Conservation (phyloP, 1,139 yeast species). For the Nakaseomyces nivariensis region DNA sequence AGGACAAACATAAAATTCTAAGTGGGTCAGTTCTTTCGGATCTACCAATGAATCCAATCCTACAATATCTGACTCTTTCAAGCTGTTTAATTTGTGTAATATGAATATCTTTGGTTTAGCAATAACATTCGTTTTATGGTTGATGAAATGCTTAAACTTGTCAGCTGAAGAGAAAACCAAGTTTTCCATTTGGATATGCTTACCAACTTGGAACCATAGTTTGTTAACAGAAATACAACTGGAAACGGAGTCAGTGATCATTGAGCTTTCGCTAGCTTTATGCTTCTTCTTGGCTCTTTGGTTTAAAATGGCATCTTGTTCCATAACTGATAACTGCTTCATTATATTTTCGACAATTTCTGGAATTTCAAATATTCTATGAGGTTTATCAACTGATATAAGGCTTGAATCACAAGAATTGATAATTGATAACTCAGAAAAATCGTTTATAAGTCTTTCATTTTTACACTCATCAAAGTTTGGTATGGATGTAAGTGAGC, state of each 20-base stretch:
- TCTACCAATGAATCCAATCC: slow-evolving; percentile 31
- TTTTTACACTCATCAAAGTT: background rate
- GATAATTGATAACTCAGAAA: slow-evolving; percentile 8
- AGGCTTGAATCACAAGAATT: slow-evolving; percentile 6
- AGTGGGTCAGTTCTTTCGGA: slow-evolving; percentile 46
- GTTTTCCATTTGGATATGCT: slow-evolving; percentile 44
- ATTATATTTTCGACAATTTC: slow-evolving; percentile 62
- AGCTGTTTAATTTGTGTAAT: slow-evolving; percentile 39
- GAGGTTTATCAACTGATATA: slow-evolving; percentile 13
- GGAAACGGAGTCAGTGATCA: slow-evolving; percentile 28
- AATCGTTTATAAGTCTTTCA: slow-evolving; percentile 5
- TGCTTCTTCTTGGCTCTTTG: background rate
- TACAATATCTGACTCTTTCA: slow-evolving; percentile 38
- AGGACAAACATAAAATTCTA: slow-evolving; percentile 83
- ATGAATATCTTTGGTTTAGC: slow-evolving; percentile 36
- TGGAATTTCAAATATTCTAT: slow-evolving; percentile 59
- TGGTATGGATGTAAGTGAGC: background rate
- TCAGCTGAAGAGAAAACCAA: slow-evolving; percentile 44
- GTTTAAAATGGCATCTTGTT: slow-evolving; percentile 36
- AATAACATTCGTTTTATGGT: slow-evolving; percentile 4
- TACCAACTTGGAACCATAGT: slow-evolving; percentile 51
- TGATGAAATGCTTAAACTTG: slow-evolving; percentile 40
- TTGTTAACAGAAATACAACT: slow-evolving; percentile 61
- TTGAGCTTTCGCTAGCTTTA: background rate
- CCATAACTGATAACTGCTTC: slow-evolving; percentile 43